Evolutionary conservation across 306 rosid species (phyloP).

Genomic region (Begonia loranthoides): DNA sequence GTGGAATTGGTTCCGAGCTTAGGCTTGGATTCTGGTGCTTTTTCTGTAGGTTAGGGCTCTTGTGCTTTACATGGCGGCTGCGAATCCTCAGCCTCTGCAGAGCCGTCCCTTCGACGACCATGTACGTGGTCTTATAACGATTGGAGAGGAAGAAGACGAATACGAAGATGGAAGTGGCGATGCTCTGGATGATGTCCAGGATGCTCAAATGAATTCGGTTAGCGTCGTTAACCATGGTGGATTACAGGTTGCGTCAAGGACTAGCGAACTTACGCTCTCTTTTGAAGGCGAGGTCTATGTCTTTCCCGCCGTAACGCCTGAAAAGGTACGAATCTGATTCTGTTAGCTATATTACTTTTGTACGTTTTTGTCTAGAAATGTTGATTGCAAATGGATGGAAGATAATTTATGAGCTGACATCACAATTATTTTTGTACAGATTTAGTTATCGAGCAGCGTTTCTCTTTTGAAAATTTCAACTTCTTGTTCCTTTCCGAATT

Average conservation of each 20-base stretch:
- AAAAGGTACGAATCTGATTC: constrained; percentile 36
- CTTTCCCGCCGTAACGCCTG: constrained; percentile 76
- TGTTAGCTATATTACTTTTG: constrained; percentile 8
- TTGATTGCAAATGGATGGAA: background rate
- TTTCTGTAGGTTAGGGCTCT: constrained; percentile 3
- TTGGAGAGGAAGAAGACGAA: constrained; percentile 38
- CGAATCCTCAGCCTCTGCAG: constrained; percentile 60
- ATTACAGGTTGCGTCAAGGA: constrained; percentile 36
- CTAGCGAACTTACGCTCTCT: constrained; percentile 93
- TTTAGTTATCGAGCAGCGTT: no score
- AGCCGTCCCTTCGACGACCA: constrained; percentile 43
- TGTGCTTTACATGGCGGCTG: constrained; percentile 41
- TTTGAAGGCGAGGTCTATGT: constrained; percentile 96
- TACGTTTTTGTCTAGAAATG: no score
- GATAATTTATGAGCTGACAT: background rate
- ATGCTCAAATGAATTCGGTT: constrained; percentile 30
- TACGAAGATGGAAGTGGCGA: constrained; percentile 32
- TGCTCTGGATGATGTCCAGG: constrained; percentile 55
- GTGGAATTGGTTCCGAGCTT: constrained; percentile 27
- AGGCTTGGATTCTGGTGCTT: constrained; percentile 29
- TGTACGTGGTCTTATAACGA: constrained; percentile 16
- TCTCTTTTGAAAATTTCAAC: no score
- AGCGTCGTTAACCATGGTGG: constrained; percentile 34
- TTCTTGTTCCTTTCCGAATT: no score
- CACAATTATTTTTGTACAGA: background rate